A percentile compares a stretch with the other conserved stretches of the same genome.
Conservation (phyloP, 2,329 filamentous ascomycete species). For the Aphanoascus verrucosus region DNA sequence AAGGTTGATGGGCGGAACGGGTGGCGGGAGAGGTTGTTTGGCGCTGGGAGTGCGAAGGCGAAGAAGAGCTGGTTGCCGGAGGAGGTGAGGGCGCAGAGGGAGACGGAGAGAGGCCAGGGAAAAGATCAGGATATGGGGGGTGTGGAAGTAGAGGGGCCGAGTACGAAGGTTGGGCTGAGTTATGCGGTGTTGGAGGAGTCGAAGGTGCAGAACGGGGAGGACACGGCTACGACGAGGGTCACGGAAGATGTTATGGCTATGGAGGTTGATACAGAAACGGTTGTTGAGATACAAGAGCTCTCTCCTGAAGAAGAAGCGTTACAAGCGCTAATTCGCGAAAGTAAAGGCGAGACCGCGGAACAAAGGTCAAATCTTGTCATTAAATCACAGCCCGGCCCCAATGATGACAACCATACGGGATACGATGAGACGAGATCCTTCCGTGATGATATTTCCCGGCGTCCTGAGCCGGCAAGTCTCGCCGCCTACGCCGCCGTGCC, state of each 20-base stretch:
- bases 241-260: constrained; percentile 30
- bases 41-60: constrained; percentile 45
- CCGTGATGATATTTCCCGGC: constrained; percentile 55
- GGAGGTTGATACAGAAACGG: constrained; percentile 6
- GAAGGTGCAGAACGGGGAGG: constrained; percentile 17
- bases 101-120: constrained; percentile 28
- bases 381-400: constrained; percentile 31
- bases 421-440: constrained; percentile 50
- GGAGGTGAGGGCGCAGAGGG: constrained; percentile 43
- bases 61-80: constrained; percentile 50
- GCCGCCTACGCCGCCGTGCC: constrained; percentile 82
- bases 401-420: constrained; percentile 18
- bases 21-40: constrained; percentile 40
- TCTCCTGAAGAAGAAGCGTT: constrained; percentile 55
- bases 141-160: constrained; percentile 42
- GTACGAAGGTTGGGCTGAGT: constrained; percentile 46
- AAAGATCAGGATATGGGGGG: constrained; percentile 24
- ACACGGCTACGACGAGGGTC: constrained; percentile 24
- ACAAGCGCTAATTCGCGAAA: constrained; percentile 53
- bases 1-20: constrained; percentile 79
- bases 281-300: constrained; percentile 25
- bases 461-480: constrained; percentile 64
- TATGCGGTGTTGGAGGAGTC: constrained; percentile 27
- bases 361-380: constrained; percentile 42
- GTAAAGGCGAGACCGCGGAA: constrained; percentile 27